phyloP scores from a whole-genome alignment of 768 basidiomycete genomes.

The Pisolithus albus region DNA sequence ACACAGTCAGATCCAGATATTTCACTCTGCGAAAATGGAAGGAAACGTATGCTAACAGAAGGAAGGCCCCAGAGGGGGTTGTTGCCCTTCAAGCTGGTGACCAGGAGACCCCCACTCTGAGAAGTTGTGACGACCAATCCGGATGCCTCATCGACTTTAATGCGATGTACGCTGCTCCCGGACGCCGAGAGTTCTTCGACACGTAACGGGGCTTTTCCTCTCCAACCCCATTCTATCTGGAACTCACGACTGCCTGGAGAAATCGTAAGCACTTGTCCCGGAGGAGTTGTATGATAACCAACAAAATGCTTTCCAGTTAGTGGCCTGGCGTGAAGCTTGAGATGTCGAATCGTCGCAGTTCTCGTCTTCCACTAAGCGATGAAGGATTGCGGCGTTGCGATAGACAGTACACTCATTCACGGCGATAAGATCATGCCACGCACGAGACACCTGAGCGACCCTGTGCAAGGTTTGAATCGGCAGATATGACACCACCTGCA shows the following conservation, averaged over 20 bases:
- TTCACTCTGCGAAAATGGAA: neutral
- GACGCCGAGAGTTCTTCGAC: slow-evolving; percentile 29
- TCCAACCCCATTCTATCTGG: slow-evolving; percentile 47
- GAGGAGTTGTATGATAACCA: slow-evolving; percentile 3
- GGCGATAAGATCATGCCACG: slow-evolving; percentile 42
- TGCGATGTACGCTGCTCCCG: slow-evolving; percentile 50
- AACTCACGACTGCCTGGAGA: slow-evolving; percentile 40
- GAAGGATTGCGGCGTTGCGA: slow-evolving; percentile 47
- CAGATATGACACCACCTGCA: slow-evolving; percentile 45
- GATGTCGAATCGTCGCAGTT: slow-evolving; percentile 21
- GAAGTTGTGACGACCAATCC: slow-evolving; percentile 57
- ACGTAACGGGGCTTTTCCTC: slow-evolving; percentile 40
- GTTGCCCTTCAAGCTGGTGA: slow-evolving; percentile 47
- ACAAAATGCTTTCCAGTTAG: slow-evolving; percentile 61
- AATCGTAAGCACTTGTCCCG: slow-evolving; percentile 7
- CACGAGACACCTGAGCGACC: slow-evolving; percentile 33
- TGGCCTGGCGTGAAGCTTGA: slow-evolving; percentile 34
- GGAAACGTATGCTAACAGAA: slow-evolving; percentile 31
- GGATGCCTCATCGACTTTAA: slow-evolving; percentile 65
- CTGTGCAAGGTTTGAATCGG: slow-evolving; percentile 37
- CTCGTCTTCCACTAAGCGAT: slow-evolving; percentile 36
- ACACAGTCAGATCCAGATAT: neutral
- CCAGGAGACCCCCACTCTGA: slow-evolving; percentile 47
- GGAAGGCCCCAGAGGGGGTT: slow-evolving; percentile 58
- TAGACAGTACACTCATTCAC: slow-evolving; percentile 49